These are phyloP conservation scores for Vigna nakashimae DNA, from an alignment of 306 rosid genomes.

Conservation along the genomic window DNA sequence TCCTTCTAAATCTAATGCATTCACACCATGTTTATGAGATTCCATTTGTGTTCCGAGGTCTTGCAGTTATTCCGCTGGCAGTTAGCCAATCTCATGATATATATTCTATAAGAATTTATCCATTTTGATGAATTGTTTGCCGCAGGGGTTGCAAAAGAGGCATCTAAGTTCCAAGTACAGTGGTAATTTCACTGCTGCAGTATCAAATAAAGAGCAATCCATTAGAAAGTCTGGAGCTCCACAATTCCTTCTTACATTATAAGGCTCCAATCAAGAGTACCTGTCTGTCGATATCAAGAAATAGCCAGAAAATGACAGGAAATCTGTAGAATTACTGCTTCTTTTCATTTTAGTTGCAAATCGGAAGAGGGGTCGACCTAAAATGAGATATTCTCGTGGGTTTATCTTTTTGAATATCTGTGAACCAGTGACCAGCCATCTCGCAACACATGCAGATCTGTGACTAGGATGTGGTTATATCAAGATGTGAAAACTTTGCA, in stretches of 20 bases:
- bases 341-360: background rate
- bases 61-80: background rate
- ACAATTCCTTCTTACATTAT: too few relatives aligned
- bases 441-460: background rate
- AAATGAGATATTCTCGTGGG: background rate
- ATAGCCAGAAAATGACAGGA: too few relatives aligned
- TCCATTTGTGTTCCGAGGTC: background rate
- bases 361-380: background rate
- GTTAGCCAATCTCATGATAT: background rate
- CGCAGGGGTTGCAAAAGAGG: too few relatives aligned
- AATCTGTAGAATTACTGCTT: background rate
- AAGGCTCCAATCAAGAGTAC: too few relatives aligned
- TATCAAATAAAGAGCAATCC: too few relatives aligned
- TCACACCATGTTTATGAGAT: background rate
- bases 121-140: too few relatives aligned
- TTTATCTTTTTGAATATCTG: conserved; percentile 13
- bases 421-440: background rate
- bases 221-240: too few relatives aligned
- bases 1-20: background rate
- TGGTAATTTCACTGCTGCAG: too few relatives aligned
- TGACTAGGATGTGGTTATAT: background rate
- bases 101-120: too few relatives aligned
- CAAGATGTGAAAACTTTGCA: background rate
- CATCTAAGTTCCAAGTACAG: too few relatives aligned
- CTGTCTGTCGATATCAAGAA: too few relatives aligned